Percentiles rank a stretch among this genome's conserved stretches.
These are phyloP conservation scores for Thozetella sp. DNA, from an alignment of 495 filamentous ascomycete genomes.

Conservation along the genomic window DNA sequence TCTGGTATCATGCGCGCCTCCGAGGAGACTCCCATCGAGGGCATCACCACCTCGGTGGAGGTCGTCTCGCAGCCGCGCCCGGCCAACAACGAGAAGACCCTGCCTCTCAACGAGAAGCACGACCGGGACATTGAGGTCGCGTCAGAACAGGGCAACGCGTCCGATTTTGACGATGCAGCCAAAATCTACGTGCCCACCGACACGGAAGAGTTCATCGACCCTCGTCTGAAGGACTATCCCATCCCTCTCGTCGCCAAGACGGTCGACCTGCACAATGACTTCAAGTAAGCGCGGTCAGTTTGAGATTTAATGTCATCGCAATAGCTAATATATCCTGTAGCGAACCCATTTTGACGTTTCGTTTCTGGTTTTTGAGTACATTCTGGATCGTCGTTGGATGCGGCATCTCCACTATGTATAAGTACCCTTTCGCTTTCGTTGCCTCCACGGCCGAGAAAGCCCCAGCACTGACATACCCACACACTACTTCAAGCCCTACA, in stretches of 20 bases:
- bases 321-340: background rate
- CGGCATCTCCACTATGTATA: constrained; percentile 14
- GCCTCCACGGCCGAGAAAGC: too few relatives aligned
- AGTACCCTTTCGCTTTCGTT: background rate
- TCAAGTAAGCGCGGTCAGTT: constrained; percentile 1
- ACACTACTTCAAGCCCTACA: constrained; percentile 13
- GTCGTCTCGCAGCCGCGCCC: background rate
- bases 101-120: background rate
- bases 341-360: constrained; percentile 14
- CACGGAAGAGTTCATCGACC: constrained; percentile 14
- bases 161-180: constrained; percentile 9
- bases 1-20: background rate
- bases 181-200: constrained; percentile 10
- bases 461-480: background rate
- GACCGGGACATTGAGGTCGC: constrained; percentile 1
- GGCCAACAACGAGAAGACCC: background rate
- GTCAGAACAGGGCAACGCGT: background rate
- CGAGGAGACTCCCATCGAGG: background rate
- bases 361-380: constrained; percentile 10
- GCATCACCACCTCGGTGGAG: background rate
- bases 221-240: constrained; percentile 12
- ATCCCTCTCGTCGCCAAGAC: constrained; percentile 16
- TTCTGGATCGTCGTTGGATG: constrained; percentile 14
- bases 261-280: constrained; percentile 16
- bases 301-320: background rate